Percentiles rank a stretch among this genome's conserved stretches.
Evolutionary conservation across 192 early-diverging fungal genomes (phyloP).

Genomic region (Paraglomus brasilianum): DNA sequence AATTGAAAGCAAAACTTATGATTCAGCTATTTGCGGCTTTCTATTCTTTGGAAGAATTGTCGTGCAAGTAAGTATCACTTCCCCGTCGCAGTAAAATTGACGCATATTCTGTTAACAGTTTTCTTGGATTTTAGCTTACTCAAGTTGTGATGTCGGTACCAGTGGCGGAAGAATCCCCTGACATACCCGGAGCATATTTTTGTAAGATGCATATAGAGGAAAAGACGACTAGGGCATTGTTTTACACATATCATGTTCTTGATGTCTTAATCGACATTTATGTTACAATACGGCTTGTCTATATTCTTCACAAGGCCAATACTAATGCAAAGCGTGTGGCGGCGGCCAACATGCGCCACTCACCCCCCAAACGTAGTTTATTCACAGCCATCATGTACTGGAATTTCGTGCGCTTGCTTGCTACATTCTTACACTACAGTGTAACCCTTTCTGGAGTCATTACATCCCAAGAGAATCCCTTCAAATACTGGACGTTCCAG

Average conservation of each 20-base stretch:
- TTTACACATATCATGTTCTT: neutral
- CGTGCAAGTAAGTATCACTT: neutral
- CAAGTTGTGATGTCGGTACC: too few species aligned
- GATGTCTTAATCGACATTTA: slow-evolving; percentile 20
- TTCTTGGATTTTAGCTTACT: too few species aligned
- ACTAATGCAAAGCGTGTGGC: neutral
- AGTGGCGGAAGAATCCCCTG: too few species aligned
- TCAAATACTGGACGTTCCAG: too few species aligned
- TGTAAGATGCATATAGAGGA: too few species aligned
- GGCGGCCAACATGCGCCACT: neutral
- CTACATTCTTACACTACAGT: slow-evolving; percentile 6
- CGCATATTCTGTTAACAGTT: too few species aligned
- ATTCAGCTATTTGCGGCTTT: neutral
- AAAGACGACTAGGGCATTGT: too few species aligned
- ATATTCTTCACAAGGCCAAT: slow-evolving; percentile 21
- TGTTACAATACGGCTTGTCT: slow-evolving; percentile 7
- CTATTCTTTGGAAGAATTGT: neutral
- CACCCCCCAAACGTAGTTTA: neutral
- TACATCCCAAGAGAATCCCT: too few species aligned
- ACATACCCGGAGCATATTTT: too few species aligned
- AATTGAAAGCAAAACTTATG: neutral
- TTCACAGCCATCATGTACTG: slow-evolving; percentile 24
- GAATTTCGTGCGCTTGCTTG: slow-evolving; percentile 18
- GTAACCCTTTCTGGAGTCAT: neutral
- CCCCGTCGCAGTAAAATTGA: too few species aligned